phyloP scores from a whole-genome alignment of 768 basidiomycete genomes.

The Hortiboletus campestris region DNA sequence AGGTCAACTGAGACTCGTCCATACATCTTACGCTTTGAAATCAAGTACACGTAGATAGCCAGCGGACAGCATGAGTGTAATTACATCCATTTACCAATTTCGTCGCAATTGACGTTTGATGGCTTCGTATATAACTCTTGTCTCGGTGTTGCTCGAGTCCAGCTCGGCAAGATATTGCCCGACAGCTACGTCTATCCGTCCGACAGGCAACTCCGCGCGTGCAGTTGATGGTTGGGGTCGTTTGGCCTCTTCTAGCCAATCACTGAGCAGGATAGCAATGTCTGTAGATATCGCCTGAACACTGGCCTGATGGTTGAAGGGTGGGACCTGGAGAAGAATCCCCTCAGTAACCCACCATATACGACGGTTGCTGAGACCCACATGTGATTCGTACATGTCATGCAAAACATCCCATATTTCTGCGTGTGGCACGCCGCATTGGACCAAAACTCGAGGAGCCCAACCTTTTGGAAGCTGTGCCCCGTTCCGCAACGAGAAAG shows the following conservation, averaged over 20 bases:
- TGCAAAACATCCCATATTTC: constrained; percentile 86
- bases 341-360: neutral
- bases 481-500: constrained; percentile 64
- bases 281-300: constrained; percentile 80
- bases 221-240: constrained; percentile 65
- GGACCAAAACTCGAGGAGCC: constrained; percentile 74
- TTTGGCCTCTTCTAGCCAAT: constrained; percentile 79
- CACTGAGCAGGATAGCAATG: constrained; percentile 74
- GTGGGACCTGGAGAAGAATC: constrained; percentile 55
- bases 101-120: constrained; percentile 69
- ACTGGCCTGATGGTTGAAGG: constrained; percentile 78
- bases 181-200: constrained; percentile 68
- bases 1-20: constrained; percentile 50
- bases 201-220: constrained; percentile 72
- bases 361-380: constrained; percentile 34
- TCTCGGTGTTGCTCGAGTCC: constrained; percentile 58
- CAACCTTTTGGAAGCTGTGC: constrained; percentile 69
- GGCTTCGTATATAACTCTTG: constrained; percentile 62
- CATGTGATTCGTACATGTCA: constrained; percentile 87
- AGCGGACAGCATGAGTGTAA: constrained; percentile 1
- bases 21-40: constrained; percentile 8
- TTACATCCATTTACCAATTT: constrained; percentile 54
- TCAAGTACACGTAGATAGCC: constrained; percentile 18
- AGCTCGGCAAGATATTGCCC: constrained; percentile 75
- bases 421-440: constrained; percentile 76